phyloP scores from a whole-genome alignment of 768 basidiomycete species.

The Dendrothele bispora region DNA sequence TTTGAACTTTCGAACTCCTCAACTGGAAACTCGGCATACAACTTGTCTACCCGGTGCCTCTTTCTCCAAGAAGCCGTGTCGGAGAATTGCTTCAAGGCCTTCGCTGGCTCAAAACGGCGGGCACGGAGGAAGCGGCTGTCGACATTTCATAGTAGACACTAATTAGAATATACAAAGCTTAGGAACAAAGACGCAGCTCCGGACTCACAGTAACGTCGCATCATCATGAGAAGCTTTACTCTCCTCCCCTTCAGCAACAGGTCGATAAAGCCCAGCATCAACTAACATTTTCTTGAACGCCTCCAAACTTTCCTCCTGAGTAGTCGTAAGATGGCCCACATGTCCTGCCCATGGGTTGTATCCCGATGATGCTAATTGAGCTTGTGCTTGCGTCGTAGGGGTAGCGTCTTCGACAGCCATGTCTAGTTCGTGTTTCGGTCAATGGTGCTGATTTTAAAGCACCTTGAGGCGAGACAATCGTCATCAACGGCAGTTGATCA shows the following conservation, averaged over 20 bases:
- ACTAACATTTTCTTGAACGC: conserved; percentile 54
- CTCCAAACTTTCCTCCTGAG: conserved; percentile 48
- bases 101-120: conserved; percentile 58
- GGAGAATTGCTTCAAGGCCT: conserved; percentile 71
- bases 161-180: not conserved
- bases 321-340: no score
- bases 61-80: conserved; percentile 69
- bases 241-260: conserved; percentile 27
- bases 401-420: conserved; percentile 62
- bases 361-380: no score
- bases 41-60: conserved; percentile 56
- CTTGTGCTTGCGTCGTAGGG: no score
- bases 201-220: conserved; percentile 59
- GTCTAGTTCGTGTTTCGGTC: conserved; percentile 41
- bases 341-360: no score
- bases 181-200: not conserved
- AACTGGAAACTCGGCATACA: conserved; percentile 58
- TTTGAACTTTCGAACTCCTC: conserved; percentile 61
- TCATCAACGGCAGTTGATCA: no score
- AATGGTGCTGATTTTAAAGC: no score
- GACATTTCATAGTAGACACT: not conserved
- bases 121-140: conserved; percentile 85
- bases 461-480: no score
- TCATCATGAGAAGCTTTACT: conserved; percentile 59
- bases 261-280: conserved; percentile 52